Percentiles rank a stretch among this genome's conserved stretches.
phyloP scores from a whole-genome alignment of 331 rosid species.

The Quercus phellos region DNA sequence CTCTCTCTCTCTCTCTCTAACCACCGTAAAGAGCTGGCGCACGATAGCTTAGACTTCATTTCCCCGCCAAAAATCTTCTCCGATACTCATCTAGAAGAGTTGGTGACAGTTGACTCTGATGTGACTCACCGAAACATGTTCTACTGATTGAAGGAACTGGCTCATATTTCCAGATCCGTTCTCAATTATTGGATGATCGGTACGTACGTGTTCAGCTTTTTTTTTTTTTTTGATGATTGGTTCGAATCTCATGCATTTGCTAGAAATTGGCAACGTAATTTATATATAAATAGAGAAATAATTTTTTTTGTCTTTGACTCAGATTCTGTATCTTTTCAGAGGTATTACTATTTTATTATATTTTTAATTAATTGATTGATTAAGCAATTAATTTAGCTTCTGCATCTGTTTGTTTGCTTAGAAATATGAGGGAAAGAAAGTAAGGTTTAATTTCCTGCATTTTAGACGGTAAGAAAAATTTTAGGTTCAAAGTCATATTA shows the following conservation, averaged over 20 bases:
- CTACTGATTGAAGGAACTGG: conserved; percentile 14
- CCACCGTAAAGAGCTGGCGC: conserved; percentile 16
- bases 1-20: neutral
- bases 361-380: neutral
- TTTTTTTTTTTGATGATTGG: neutral
- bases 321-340: neutral
- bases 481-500: neutral
- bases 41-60: conserved; percentile 9
- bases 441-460: neutral
- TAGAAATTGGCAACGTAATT: neutral
- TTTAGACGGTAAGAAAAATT: neutral
- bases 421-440: neutral
- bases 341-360: neutral
- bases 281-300: no score
- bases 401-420: neutral
- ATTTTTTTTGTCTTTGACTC: no score
- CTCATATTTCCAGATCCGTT: conserved; percentile 19
- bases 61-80: neutral
- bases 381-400: neutral
- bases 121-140: neutral
- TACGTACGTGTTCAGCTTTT: conserved; percentile 16
- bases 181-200: conserved; percentile 14
- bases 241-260: neutral
- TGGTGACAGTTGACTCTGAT: neutral
- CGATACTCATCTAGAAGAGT: neutral